A percentile compares a stretch with the other conserved stretches of the same genome.
phyloP scores from a whole-genome alignment of 1,284 basidiomycete genomes.

The Ceratobasidium sp. region DNA sequence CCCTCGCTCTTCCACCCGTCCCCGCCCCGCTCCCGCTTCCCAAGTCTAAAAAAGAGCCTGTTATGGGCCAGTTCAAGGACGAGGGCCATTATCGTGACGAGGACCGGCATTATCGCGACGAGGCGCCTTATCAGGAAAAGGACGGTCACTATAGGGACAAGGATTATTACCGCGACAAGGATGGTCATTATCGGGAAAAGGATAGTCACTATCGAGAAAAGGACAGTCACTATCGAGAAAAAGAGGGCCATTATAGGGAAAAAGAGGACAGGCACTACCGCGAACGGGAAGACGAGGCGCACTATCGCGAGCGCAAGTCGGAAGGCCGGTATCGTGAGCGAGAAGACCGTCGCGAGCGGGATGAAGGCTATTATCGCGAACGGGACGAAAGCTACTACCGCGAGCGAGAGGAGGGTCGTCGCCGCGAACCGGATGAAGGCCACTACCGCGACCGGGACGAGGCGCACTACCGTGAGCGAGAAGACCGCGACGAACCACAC shows the following conservation, averaged over 20 bases:
- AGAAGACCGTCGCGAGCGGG: not conserved
- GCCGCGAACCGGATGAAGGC: too few relatives aligned
- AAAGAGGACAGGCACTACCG: not conserved
- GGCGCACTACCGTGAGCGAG: too few relatives aligned
- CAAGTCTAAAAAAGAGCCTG: not conserved
- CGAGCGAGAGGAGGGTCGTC: not conserved
- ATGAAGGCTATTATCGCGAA: too few relatives aligned
- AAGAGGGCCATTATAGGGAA: conserved; percentile 3
- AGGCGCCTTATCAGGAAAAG: too few relatives aligned
- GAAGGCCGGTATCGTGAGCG: not conserved
- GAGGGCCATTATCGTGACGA: not conserved
- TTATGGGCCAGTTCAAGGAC: not conserved
- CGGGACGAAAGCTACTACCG: too few relatives aligned
- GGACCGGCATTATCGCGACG: not conserved
- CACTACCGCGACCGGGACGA: too few relatives aligned
- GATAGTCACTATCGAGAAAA: not conserved
- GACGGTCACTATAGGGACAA: not conserved
- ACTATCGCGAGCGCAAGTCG: not conserved
- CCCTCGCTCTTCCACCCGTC: not conserved
- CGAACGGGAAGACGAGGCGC: not conserved
- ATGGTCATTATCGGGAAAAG: not conserved
- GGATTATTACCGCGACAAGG: not conserved
- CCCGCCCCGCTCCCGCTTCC: too few relatives aligned
- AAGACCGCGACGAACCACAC: too few relatives aligned
- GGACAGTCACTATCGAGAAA: not conserved